phyloP scores from a whole-genome alignment of 2,329 filamentous ascomycete genomes.

The Exophiala oligosperma region DNA sequence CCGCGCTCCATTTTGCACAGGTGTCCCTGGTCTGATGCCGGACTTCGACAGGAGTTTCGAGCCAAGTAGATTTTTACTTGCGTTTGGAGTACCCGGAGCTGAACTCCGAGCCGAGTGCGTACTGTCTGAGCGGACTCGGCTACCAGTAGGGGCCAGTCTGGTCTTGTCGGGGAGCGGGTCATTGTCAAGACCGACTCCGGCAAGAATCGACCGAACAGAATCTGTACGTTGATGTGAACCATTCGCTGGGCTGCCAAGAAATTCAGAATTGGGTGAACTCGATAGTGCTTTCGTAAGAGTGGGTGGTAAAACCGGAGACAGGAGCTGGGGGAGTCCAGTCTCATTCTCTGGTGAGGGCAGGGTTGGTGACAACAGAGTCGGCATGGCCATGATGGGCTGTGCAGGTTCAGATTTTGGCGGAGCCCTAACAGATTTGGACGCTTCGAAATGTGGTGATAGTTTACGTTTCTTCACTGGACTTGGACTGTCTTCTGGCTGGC shows the following conservation, averaged over 20 bases:
- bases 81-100: conserved; percentile 19
- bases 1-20: conserved; percentile 19
- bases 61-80: conserved; percentile 9
- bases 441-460: conserved; percentile 34
- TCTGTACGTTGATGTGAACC: conserved; percentile 19
- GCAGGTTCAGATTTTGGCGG: conserved; percentile 7
- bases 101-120: conserved; percentile 23
- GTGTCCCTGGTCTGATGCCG: conserved; percentile 12
- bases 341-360: conserved; percentile 26
- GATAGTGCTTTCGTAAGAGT: conserved; percentile 25
- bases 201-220: conserved; percentile 25
- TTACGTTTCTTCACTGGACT: conserved; percentile 42
- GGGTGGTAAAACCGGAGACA: conserved; percentile 27
- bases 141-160: conserved; percentile 7
- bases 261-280: conserved; percentile 8
- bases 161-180: conserved; percentile 8
- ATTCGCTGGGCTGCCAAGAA: conserved; percentile 17
- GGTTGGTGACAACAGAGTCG: conserved; percentile 24
- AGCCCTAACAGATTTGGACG: neutral
- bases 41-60: conserved; percentile 19
- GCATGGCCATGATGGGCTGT: conserved; percentile 20
- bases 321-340: conserved; percentile 23
- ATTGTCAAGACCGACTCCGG: conserved; percentile 18
- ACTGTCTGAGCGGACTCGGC: conserved; percentile 26
- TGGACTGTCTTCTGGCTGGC: conserved; percentile 25